Conservation (phyloP, 176 grass and related monocot genomes). For the Leersia perrieri region DNA sequence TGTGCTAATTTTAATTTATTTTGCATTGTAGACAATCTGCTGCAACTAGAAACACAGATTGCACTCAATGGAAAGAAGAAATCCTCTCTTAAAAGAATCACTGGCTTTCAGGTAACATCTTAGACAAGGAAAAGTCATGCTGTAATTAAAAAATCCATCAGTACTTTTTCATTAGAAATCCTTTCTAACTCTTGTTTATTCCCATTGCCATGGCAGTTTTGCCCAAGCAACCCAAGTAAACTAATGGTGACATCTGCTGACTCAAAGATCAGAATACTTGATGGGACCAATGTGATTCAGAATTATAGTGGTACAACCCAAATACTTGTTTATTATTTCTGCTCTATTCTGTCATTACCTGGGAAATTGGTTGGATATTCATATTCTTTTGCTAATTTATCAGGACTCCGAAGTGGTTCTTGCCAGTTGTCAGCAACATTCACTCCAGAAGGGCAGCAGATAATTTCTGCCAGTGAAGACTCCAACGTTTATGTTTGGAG, state of each 20-base stretch:
- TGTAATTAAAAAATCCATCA: neutral
- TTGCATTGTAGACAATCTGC: conserved; percentile 50
- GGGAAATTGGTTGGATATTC: neutral
- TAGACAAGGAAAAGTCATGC: conserved; percentile 6
- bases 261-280: conserved; percentile 79
- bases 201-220: conserved; percentile 57
- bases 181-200: conserved; percentile 24
- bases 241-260: conserved; percentile 88
- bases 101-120: conserved; percentile 76
- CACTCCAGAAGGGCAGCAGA: conserved; percentile 66
- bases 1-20: conserved; percentile 9
- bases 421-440: conserved; percentile 67
- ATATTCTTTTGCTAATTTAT: conserved; percentile 31
- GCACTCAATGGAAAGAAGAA: conserved; percentile 62
- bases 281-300: conserved; percentile 62
- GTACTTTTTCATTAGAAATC: conserved; percentile 11
- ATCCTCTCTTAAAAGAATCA: conserved; percentile 73
- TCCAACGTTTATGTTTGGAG: conserved; percentile 82
- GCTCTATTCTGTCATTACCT: neutral
- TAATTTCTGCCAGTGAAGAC: conserved; percentile 76
- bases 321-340: conserved; percentile 22
- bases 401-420: conserved; percentile 56
- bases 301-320: conserved; percentile 79
- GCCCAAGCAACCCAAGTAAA: conserved; percentile 56
- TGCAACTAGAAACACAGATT: conserved; percentile 62